Evolutionary conservation across 805 yeast species (phyloP).

Genomic region (Candida nanaspora): DNA sequence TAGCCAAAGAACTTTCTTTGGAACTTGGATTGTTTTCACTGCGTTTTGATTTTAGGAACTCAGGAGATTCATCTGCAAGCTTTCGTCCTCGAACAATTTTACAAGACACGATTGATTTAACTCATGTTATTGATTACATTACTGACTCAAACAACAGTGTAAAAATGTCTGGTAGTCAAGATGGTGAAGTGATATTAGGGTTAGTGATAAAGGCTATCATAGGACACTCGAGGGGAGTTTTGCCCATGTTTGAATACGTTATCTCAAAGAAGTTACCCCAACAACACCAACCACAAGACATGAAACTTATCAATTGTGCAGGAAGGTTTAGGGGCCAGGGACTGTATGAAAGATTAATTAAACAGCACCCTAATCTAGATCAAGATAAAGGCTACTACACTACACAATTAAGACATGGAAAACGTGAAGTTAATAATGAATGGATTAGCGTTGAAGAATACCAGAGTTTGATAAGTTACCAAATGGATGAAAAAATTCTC

Average conservation of each 20-base stretch:
- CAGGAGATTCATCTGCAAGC: constrained; percentile 67
- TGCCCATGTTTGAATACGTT: constrained; percentile 72
- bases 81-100: constrained; percentile 39
- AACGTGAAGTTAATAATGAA: not conserved
- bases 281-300: too few relatives aligned
- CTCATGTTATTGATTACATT: constrained; percentile 34
- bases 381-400: not conserved
- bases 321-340: constrained; percentile 57
- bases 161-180: too few relatives aligned
- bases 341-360: constrained; percentile 30
- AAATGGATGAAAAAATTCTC: not conserved
- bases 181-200: too few relatives aligned
- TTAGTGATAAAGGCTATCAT: too few relatives aligned
- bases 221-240: constrained; percentile 76
- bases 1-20: constrained; percentile 54
- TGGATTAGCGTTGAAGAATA: not conserved
- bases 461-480: not conserved
- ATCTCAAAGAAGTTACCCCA: constrained; percentile 25
- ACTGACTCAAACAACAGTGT: too few relatives aligned
- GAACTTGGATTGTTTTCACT: constrained; percentile 57
- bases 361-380: not conserved
- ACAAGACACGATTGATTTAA: constrained; percentile 67
- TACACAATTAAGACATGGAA: not conserved
- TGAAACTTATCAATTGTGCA: constrained; percentile 63
- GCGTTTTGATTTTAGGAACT: constrained; percentile 79